Evolutionary conservation across 176 grass and related monocot genomes (phyloP).

Genomic region (Juncus inflexus): DNA sequence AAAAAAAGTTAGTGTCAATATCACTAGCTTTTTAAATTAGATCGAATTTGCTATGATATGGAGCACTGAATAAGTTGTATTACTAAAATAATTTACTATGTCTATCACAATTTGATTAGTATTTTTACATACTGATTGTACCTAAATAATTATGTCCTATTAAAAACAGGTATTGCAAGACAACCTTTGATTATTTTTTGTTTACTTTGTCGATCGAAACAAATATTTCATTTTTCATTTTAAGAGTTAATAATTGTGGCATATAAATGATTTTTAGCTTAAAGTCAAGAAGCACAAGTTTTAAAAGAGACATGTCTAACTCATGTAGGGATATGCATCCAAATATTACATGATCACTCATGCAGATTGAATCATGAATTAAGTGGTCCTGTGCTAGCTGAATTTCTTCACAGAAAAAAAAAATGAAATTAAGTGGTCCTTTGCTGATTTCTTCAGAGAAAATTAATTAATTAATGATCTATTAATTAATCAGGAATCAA

Average conservation of each 20-base stretch:
- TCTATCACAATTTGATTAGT: too few species aligned
- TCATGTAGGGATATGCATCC: conserved; percentile 22
- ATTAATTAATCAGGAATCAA: conserved; percentile 20
- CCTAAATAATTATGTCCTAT: too few species aligned
- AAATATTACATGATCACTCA: conserved; percentile 10
- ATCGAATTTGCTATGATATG: too few species aligned
- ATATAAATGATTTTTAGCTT: too few species aligned
- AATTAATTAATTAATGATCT: too few species aligned
- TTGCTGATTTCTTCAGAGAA: too few species aligned
- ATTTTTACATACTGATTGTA: too few species aligned
- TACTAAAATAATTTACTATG: too few species aligned
- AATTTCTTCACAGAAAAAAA: conserved; percentile 7
- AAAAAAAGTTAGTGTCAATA: too few species aligned
- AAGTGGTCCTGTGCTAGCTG: conserved; percentile 6
- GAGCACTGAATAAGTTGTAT: too few species aligned
- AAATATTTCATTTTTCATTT: background rate
- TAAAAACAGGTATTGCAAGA: conserved; percentile 1
- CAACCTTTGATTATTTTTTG: conserved; percentile 18
- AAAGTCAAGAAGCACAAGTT: background rate
- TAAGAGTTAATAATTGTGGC: too few species aligned
- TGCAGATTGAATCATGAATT: conserved; percentile 1
- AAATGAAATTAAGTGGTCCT: conserved; percentile 11
- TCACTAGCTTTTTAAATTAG: too few species aligned
- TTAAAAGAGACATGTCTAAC: conserved; percentile 18
- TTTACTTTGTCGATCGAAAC: conserved; percentile 14